Conservation (phyloP, 2,329 filamentous ascomycete species). For the Nemania abortiva region DNA sequence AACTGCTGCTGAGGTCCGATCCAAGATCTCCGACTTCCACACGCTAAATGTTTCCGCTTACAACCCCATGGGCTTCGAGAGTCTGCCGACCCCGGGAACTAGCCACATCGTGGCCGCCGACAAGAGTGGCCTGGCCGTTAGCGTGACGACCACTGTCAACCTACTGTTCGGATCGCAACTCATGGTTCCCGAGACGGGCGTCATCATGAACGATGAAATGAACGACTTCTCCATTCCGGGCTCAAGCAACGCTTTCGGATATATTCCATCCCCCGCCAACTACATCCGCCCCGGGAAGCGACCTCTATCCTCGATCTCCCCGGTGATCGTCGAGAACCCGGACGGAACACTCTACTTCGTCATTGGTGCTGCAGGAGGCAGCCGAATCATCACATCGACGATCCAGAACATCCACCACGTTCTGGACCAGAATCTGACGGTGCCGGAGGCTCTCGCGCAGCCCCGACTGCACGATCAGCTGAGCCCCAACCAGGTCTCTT, state of each 20-base stretch:
- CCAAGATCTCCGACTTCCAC: constrained; percentile 58
- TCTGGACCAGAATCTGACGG: constrained; percentile 73
- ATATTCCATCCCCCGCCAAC: constrained; percentile 78
- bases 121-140: constrained; percentile 76
- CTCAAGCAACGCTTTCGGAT: constrained; percentile 79
- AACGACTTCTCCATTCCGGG: constrained; percentile 84
- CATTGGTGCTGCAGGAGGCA: constrained; percentile 84
- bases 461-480: constrained; percentile 88
- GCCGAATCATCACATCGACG: constrained; percentile 84
- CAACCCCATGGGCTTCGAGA: constrained; percentile 60
- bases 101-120: constrained; percentile 77
- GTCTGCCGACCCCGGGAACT: constrained; percentile 73
- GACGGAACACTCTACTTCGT: constrained; percentile 78
- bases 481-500: constrained; percentile 73
- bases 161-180: constrained; percentile 81
- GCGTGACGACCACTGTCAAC: constrained; percentile 85
- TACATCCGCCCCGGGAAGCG: constrained; percentile 82
- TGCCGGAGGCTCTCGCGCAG: constrained; percentile 71
- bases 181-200: constrained; percentile 83
- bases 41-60: constrained; percentile 59
- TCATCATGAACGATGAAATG: constrained; percentile 76
- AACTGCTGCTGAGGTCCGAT: constrained; percentile 65
- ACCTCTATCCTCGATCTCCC: constrained; percentile 81
- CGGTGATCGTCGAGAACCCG: constrained; percentile 78
- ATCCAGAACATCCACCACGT: constrained; percentile 83